Conservation (phyloP, 2,329 filamentous ascomycete species). For the Boeremia exigua region DNA sequence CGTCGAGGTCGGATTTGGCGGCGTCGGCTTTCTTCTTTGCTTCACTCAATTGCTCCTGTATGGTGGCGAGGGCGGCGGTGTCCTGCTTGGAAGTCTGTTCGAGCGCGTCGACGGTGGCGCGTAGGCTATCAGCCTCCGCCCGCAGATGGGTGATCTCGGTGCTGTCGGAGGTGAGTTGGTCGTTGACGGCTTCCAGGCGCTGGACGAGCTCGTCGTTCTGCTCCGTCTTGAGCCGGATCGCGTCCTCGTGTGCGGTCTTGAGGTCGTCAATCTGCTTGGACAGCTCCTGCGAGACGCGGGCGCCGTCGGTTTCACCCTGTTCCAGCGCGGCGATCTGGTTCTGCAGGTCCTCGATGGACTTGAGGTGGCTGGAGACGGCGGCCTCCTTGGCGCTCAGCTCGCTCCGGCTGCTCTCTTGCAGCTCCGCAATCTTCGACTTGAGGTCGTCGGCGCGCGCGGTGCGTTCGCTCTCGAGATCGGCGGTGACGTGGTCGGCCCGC, state of each 20-base stretch:
- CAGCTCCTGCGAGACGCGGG: slow-evolving; percentile 38
- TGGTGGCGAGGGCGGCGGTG: slow-evolving; percentile 28
- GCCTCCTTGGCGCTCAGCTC: slow-evolving; percentile 35
- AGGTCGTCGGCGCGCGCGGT: slow-evolving; percentile 33
- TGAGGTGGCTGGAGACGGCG: slow-evolving; percentile 39
- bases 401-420: slow-evolving; percentile 33
- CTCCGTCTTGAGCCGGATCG: slow-evolving; percentile 36
- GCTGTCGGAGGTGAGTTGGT: slow-evolving; percentile 41
- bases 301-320: slow-evolving; percentile 44
- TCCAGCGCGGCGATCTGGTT: slow-evolving; percentile 41
- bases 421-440: slow-evolving; percentile 35
- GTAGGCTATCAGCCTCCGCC: slow-evolving; percentile 36
- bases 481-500: slow-evolving; percentile 35
- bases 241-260: slow-evolving; percentile 38
- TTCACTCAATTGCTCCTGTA: slow-evolving; percentile 35
- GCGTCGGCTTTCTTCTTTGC: slow-evolving; percentile 33
- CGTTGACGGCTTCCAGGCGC: slow-evolving; percentile 44
- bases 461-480: slow-evolving; percentile 40
- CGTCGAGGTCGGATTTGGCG: slow-evolving; percentile 38
- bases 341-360: slow-evolving; percentile 42
- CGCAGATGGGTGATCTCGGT: slow-evolving; percentile 35
- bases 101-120: slow-evolving; percentile 42
- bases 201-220: slow-evolving; percentile 42
- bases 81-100: slow-evolving; percentile 39
- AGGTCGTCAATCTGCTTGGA: slow-evolving; percentile 41